Evolutionary conservation across 352 stramenopile species (phyloP).

Genomic region (Thraustochytrium sp.): DNA sequence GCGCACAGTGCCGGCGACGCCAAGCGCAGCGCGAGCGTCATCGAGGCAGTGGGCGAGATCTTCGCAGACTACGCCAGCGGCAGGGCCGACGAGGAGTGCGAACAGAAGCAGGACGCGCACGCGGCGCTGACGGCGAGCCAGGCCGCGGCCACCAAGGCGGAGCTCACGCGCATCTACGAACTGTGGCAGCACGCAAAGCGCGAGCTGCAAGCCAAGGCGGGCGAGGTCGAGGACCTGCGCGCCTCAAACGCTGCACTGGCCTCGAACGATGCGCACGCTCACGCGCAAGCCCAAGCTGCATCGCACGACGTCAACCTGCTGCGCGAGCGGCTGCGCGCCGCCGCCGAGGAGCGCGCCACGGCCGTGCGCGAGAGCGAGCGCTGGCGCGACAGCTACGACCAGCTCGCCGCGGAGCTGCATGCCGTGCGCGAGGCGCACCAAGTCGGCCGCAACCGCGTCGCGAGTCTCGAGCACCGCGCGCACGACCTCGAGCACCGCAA

Average conservation of each 20-base stretch:
- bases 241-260: background rate
- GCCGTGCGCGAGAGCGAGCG: background rate
- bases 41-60: background rate
- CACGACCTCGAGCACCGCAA: background rate
- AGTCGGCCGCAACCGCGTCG: background rate
- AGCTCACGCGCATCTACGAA: background rate
- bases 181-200: slow-evolving; percentile 35
- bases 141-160: background rate
- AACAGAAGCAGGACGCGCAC: background rate
- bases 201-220: background rate
- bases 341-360: background rate
- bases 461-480: background rate
- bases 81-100: background rate
- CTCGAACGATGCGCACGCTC: background rate
- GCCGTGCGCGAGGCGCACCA: background rate
- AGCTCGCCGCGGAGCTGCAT: background rate
- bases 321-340: background rate
- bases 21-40: background rate
- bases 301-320: background rate
- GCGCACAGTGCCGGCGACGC: too few species aligned
- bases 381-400: background rate
- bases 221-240: background rate
- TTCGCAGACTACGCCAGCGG: background rate
- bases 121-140: background rate
- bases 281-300: background rate